phyloP scores from a whole-genome alignment of 2,329 filamentous ascomycete genomes.

The Fusarium clavum region DNA sequence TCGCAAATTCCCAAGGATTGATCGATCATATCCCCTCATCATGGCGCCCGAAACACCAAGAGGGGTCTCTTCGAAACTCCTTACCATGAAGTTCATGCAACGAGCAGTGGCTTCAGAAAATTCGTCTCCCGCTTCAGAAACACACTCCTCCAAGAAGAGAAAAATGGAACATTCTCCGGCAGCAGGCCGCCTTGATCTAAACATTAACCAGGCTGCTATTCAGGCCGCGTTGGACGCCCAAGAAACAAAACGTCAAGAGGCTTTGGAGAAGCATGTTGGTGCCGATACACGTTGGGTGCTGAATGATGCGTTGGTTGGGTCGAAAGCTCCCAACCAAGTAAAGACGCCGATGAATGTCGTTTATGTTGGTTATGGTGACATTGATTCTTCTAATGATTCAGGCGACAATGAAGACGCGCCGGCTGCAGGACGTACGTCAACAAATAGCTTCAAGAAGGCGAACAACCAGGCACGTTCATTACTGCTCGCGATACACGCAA shows the following conservation, averaged over 20 bases:
- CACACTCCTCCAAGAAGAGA: constrained; percentile 71
- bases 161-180: constrained; percentile 58
- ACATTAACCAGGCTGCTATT: constrained; percentile 69
- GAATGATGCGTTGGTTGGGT: constrained; percentile 56
- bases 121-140: constrained; percentile 60
- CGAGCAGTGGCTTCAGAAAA: constrained; percentile 75
- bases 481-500: neutral
- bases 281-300: constrained; percentile 83
- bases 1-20: neutral
- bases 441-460: constrained; percentile 47
- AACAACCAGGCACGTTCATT: constrained; percentile 46
- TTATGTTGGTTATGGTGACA: constrained; percentile 65
- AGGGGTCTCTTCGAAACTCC: constrained; percentile 85
- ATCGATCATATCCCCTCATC: constrained; percentile 6
- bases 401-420: constrained; percentile 51
- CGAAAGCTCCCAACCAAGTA: constrained; percentile 45
- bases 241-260: constrained; percentile 72
- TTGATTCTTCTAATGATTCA: constrained; percentile 57
- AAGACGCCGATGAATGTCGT: constrained; percentile 66
- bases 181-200: constrained; percentile 52
- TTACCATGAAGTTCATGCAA: constrained; percentile 99
- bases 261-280: constrained; percentile 70
- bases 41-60: constrained; percentile 67
- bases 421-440: constrained; percentile 53
- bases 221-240: constrained; percentile 73